Base-by-base conservation (phyloP, 2,329 filamentous ascomycete species). In the Trematosphaeria pertusa region DNA sequence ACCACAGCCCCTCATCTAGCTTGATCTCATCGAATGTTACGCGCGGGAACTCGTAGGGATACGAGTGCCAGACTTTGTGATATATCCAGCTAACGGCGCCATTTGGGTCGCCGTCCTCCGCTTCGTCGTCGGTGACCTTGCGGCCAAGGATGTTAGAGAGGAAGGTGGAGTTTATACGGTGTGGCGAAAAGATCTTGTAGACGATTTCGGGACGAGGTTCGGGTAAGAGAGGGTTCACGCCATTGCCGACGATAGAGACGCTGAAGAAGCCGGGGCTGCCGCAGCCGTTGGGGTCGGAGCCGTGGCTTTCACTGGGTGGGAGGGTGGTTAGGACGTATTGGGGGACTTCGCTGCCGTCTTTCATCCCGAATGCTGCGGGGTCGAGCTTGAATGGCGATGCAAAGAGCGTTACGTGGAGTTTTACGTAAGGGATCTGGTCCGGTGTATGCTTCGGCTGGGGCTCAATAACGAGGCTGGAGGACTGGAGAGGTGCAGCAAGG, bases 361-460 rank as follows among this genome's bases (percentile, higher is more conserved):
- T 64, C 1, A 95, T 78, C 45, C 84, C 83, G 77, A 97, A 97
- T 66, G 85, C 91, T 2, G 70, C 70, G 0, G 88, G 81, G 15
- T 83, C 86, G n/a, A 96, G 80, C n/a, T 75, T 79, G 58, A 86
- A 83, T 0, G 89, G 85, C 0, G 91, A 89, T 0, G 92, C 80
- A 62, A 99, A 93, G 1, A 97, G 82, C 0, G 93, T 97, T 41
- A 97, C 93, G 64, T 97, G 87, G 0, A 97, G 81, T 37, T 83
- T 82, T 2, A 91, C 89, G 68, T 97, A 99, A 0, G 90, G 88
- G n/a, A 97, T 86, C 35, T 82, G 71, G 56, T 94, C 88, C 1
- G 95, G 91, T 3, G 75, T 71, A 22, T 81, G 77, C 43, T 59
- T 37, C 0, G 73, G 69, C 10, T 74, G 68, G 1, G 69, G 63